Conservation (phyloP, 202 grass and related monocot species). For the Brachypodium distachyon region DNA sequence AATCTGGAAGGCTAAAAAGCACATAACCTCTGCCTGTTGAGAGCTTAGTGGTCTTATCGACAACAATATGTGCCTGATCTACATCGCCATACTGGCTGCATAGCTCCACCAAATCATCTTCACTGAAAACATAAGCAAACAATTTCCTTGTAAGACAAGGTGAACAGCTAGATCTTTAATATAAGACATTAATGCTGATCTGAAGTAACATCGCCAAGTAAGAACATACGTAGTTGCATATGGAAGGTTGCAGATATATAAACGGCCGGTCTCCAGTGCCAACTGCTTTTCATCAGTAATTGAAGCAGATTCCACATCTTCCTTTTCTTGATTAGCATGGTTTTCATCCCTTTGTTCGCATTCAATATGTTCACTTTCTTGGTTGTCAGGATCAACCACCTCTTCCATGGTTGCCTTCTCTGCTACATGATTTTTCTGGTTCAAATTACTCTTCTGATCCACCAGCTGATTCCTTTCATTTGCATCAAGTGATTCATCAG, state of each 20-base stretch:
- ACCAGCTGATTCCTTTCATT: constrained; percentile 15
- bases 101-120: constrained; percentile 77
- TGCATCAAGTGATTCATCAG: constrained; percentile 18
- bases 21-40: constrained; percentile 89
- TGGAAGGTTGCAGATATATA: constrained; percentile 89
- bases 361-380: constrained; percentile 27
- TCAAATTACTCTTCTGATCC: constrained; percentile 23
- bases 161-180: neutral
- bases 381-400: constrained; percentile 17
- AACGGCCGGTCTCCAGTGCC: constrained; percentile 76
- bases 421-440: constrained; percentile 17
- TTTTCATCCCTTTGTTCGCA: constrained; percentile 21
- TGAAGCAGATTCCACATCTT: constrained; percentile 35
- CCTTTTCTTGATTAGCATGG: constrained; percentile 22
- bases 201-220: constrained; percentile 4
- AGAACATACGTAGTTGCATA: constrained; percentile 77
- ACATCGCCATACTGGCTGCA: constrained; percentile 76
- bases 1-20: constrained; percentile 78
- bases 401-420: constrained; percentile 6
- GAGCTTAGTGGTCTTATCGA: constrained; percentile 72
- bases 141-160: constrained; percentile 5
- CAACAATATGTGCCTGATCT: constrained; percentile 72
- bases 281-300: constrained; percentile 64
- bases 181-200: constrained; percentile 6
- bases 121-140: constrained; percentile 44